Conservation (phyloP, 2,329 filamentous ascomycete genomes). For the Chaetoscypha palmicola region DNA sequence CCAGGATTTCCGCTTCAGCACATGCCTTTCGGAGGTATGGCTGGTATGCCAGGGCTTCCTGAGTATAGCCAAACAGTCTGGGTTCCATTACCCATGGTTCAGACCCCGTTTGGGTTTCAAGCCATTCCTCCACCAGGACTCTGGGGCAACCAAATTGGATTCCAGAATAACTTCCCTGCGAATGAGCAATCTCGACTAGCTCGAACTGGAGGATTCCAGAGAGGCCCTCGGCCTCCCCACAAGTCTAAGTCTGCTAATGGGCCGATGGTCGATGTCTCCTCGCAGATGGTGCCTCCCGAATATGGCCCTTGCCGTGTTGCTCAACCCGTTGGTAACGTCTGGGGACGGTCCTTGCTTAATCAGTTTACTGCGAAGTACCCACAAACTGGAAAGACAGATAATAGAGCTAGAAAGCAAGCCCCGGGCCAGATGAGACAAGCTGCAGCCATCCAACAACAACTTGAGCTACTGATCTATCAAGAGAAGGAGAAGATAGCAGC, state of each 20-base stretch:
- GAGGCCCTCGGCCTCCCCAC: background rate
- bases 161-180: background rate
- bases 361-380: slow-evolving; percentile 28
- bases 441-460: slow-evolving; percentile 24
- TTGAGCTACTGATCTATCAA: slow-evolving; percentile 22
- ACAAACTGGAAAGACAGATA: slow-evolving; percentile 23
- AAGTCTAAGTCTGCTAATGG: slow-evolving; percentile 5
- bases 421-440: slow-evolving; percentile 12
- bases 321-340: slow-evolving; percentile 15
- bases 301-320: slow-evolving; percentile 21
- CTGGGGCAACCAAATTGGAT: slow-evolving; percentile 6
- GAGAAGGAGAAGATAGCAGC: slow-evolving; percentile 21
- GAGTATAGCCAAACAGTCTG: slow-evolving; percentile 1
- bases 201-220: background rate
- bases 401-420: slow-evolving; percentile 7
- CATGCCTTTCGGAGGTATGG: background rate
- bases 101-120: slow-evolving; percentile 3
- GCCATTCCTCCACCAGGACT: background rate
- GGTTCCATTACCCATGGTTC: slow-evolving; percentile 4
- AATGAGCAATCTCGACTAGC: background rate
- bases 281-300: slow-evolving; percentile 8
- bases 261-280: slow-evolving; percentile 5
- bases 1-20: background rate
- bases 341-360: slow-evolving; percentile 21
- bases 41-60: background rate